Conservation (phyloP, 2,329 filamentous ascomycete species). For the Diaporthe amygdali region DNA sequence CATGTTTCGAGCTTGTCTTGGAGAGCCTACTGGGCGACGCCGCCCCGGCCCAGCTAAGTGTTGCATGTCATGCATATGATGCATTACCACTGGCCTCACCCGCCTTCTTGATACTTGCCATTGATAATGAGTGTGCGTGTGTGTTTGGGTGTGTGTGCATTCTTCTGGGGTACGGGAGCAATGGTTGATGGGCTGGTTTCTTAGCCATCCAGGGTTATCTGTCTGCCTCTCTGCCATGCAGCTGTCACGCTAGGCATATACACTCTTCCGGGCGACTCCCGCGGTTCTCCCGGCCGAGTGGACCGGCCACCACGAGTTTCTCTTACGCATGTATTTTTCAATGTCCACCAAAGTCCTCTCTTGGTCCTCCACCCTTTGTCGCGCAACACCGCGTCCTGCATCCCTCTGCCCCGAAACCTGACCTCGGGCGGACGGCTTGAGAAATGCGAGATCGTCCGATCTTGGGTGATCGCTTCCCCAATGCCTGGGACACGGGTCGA, state of each 20-base stretch:
- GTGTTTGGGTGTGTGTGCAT: not conserved
- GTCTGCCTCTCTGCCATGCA: not conserved
- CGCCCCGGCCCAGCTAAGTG: not conserved
- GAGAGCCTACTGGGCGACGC: constrained; percentile 1
- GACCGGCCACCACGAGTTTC: not conserved
- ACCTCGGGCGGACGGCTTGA: not conserved
- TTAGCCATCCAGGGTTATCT: not conserved
- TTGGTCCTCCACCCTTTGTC: too few species aligned
- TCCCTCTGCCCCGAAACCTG: not conserved
- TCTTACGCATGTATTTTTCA: not conserved
- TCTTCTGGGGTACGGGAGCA: too few species aligned
- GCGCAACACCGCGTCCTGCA: not conserved
- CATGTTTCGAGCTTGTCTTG: constrained; percentile 8
- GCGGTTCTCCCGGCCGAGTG: not conserved
- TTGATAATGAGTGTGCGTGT: not conserved
- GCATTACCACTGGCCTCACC: constrained; percentile 3
- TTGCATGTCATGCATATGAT: constrained; percentile 10
- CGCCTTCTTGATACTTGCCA: not conserved
- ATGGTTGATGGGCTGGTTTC: not conserved
- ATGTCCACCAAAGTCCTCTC: not conserved
- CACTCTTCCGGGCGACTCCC: not conserved
- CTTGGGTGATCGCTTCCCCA: constrained; percentile 9
- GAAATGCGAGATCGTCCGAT: constrained; percentile 13
- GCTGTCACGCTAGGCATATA: not conserved
- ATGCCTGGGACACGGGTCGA: not conserved